Conservation (phyloP, 140 eudicot genomes). For the Flaveria floridana region DNA sequence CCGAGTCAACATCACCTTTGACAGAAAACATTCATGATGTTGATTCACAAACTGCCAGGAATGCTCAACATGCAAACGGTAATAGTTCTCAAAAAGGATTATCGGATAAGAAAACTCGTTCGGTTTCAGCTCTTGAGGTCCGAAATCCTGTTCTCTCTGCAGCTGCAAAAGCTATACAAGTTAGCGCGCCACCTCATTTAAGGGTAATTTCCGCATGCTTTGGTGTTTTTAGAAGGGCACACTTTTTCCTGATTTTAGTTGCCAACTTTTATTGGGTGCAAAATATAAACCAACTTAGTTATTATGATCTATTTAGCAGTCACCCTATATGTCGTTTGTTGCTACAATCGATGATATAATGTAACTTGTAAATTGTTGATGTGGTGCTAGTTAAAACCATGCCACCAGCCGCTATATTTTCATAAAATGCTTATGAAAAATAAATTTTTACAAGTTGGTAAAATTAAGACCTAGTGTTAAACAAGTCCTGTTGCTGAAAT, state of each 20-base stretch:
- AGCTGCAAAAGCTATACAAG: slow-evolving; percentile 36
- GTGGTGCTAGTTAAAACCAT: background rate
- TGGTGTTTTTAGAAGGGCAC: background rate
- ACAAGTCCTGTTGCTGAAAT: background rate
- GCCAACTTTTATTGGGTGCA: background rate
- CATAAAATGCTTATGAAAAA: background rate
- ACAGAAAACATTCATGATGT: slow-evolving; percentile 38
- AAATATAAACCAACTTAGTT: background rate
- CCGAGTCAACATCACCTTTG: slow-evolving; percentile 58
- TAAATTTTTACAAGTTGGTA: background rate
- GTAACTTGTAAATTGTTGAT: slow-evolving; percentile 1
- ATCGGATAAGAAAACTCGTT: slow-evolving; percentile 19
- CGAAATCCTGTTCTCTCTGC: slow-evolving; percentile 25
- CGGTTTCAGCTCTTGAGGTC: slow-evolving; percentile 23
- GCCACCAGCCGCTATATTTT: background rate
- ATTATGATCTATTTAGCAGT: background rate
- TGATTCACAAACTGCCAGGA: slow-evolving; percentile 39
- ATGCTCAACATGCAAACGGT: slow-evolving; percentile 34
- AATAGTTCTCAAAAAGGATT: slow-evolving; percentile 30
- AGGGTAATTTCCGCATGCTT: slow-evolving; percentile 37
- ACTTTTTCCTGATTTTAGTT: background rate
- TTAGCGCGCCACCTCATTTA: slow-evolving; percentile 30
- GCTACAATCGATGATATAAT: background rate
- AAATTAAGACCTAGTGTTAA: background rate
- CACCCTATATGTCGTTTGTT: background rate